Conservation (phyloP, 2,329 filamentous ascomycete species). For the Sporothrix mexicana region DNA sequence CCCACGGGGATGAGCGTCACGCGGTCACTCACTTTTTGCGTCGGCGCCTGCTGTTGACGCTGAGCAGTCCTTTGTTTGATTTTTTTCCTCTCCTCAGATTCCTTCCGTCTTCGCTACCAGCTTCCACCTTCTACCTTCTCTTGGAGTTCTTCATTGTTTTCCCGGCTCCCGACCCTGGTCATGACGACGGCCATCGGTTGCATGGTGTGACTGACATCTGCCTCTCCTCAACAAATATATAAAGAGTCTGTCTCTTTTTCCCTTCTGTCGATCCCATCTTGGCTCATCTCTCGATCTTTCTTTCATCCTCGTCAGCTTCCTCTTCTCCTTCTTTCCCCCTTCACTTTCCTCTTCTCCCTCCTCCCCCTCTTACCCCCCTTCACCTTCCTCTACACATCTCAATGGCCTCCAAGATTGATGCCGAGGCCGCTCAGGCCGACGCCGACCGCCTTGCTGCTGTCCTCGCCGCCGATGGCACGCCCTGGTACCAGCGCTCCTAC, state of each 20-base stretch:
- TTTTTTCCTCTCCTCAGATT: neutral
- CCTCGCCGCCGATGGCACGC: conserved; percentile 18
- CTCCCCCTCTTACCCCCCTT: neutral
- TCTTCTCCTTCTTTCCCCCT: neutral
- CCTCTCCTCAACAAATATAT: neutral
- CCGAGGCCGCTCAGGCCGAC: conserved; percentile 8
- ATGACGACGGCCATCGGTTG: neutral
- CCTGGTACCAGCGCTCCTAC: conserved; percentile 28
- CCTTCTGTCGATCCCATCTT: neutral
- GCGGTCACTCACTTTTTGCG: neutral
- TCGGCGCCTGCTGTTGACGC: neutral
- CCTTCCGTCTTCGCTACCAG: neutral
- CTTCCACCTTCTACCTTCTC: neutral
- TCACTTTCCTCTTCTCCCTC: neutral
- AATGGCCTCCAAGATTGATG: neutral
- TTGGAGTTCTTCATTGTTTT: neutral
- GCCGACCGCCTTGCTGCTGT: neutral
- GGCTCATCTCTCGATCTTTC: neutral
- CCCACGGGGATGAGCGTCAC: conserved; percentile 15
- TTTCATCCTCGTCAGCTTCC: neutral
- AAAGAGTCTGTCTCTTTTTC: neutral
- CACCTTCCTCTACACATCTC: neutral
- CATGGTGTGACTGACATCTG: neutral
- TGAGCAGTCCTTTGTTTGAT: neutral
- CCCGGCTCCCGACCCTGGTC: neutral